These are phyloP conservation scores for Cyberlindnera saturnus DNA, from an alignment of 805 yeast genomes.

Conservation along the genomic window DNA sequence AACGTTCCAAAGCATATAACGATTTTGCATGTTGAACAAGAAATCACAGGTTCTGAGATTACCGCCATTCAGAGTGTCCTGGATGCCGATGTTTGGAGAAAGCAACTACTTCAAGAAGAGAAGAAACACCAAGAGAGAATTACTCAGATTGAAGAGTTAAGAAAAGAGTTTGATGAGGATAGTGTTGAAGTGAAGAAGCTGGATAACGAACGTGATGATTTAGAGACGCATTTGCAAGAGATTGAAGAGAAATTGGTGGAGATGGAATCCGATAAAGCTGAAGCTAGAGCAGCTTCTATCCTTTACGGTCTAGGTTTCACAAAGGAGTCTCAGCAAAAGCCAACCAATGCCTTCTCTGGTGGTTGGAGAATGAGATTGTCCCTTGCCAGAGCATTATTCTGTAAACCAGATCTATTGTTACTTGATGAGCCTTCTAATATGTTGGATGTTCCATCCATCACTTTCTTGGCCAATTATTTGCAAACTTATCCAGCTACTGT, in stretches of 20 bases:
- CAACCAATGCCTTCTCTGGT: slow-evolving; percentile 94
- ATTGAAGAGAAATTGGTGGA: slow-evolving; percentile 78
- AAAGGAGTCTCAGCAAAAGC: slow-evolving; percentile 70
- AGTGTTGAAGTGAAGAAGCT: slow-evolving; percentile 69
- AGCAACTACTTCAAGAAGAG: slow-evolving; percentile 77
- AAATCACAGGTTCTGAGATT: slow-evolving; percentile 88
- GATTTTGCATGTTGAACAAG: slow-evolving; percentile 96
- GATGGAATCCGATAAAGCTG: slow-evolving; percentile 97
- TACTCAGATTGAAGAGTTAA: slow-evolving; percentile 63
- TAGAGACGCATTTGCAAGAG: slow-evolving; percentile 71
- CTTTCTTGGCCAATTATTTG: slow-evolving; percentile 83
- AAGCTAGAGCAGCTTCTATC: slow-evolving; percentile 92
- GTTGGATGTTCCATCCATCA: slow-evolving; percentile 99
- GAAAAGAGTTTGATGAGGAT: slow-evolving; percentile 68
- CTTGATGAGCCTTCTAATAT: slow-evolving; percentile 99
- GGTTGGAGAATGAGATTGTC: slow-evolving; percentile 99
- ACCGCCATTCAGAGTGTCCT: slow-evolving; percentile 90
- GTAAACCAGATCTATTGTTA: slow-evolving; percentile 89
- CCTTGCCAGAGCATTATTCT: slow-evolving; percentile 95
- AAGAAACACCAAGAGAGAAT: slow-evolving; percentile 66
- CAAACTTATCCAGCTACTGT: slow-evolving; percentile 91
- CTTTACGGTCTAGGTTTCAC: slow-evolving; percentile 92
- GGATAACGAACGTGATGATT: slow-evolving; percentile 86
- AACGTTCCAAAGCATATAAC: slow-evolving; percentile 94
- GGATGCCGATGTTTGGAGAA: slow-evolving; percentile 99